A percentile compares a stretch with the other conserved stretches of the same genome.
Conservation (phyloP, 2,329 filamentous ascomycete species). For the Colletotrichum theobromicola region DNA sequence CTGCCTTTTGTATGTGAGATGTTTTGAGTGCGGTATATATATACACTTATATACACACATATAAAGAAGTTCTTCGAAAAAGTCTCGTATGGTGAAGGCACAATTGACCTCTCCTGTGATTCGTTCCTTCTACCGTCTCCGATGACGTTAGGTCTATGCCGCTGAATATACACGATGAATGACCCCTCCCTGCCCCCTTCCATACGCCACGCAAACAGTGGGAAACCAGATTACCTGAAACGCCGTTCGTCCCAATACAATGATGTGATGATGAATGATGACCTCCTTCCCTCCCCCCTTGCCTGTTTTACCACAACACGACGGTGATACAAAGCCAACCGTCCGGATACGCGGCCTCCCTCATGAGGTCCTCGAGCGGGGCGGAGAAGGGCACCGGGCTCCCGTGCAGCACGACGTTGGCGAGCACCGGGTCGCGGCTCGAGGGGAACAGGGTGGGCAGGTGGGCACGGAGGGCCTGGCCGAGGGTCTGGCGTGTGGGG, state of each 20-base stretch:
- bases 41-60: background rate
- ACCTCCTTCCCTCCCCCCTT: background rate
- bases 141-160: background rate
- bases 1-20: background rate
- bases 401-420: conserved; percentile 85
- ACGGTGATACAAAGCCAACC: conserved; percentile 89
- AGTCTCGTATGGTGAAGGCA: background rate
- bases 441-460: conserved; percentile 88
- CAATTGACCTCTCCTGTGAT: background rate
- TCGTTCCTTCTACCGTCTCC: background rate
- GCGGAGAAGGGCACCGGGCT: conserved; percentile 81
- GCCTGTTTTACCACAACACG: conserved; percentile 60
- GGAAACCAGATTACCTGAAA: background rate
- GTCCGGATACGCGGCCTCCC: conserved; percentile 85
- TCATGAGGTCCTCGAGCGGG: conserved; percentile 81
- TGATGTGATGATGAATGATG: background rate
- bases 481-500: conserved; percentile 61
- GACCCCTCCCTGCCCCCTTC: too few relatives aligned
- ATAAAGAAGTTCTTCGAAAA: background rate
- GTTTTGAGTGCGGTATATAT: background rate
- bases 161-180: background rate
- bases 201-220: background rate
- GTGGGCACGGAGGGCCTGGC: conserved; percentile 75
- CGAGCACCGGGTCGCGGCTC: conserved; percentile 81
- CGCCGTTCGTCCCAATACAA: background rate